These are phyloP conservation scores for Kernera saxatilis DNA, from an alignment of 345 rosid genomes.

Conservation along the genomic window DNA sequence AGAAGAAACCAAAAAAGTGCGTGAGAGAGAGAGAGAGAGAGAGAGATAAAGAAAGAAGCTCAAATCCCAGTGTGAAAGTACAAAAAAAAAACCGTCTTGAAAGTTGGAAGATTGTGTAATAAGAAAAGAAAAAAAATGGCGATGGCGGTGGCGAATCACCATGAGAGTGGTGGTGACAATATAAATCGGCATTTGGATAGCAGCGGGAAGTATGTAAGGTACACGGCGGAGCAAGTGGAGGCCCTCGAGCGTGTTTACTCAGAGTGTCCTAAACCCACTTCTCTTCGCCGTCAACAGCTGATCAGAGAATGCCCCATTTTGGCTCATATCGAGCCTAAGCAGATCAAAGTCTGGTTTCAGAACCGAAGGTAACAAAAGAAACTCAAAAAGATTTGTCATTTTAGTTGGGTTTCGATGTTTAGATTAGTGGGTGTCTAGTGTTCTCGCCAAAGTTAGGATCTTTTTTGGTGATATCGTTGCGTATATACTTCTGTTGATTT, in stretches of 20 bases:
- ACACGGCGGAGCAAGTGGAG: constrained; percentile 31
- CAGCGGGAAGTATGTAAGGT: constrained; percentile 70
- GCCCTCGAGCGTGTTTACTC: constrained; percentile 28
- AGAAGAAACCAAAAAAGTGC: not conserved
- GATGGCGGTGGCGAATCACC: constrained; percentile 76
- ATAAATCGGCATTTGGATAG: constrained; percentile 65
- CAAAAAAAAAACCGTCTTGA: not conserved
- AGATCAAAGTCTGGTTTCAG: constrained; percentile 99
- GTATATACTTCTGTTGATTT: too few relatives aligned
- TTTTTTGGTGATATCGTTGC: too few relatives aligned
- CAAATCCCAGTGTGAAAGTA: not conserved
- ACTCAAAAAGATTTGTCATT: not conserved
- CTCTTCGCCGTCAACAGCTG: constrained; percentile 84
- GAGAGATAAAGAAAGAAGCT: constrained; percentile 1
- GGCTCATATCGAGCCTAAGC: constrained; percentile 88
- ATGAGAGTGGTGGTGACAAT: constrained; percentile 67
- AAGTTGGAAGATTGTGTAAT: not conserved
- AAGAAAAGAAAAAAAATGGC: constrained; percentile 33
- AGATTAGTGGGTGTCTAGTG: not conserved
- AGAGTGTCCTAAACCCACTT: constrained; percentile 98
- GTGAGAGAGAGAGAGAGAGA: not conserved
- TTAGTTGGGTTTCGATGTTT: not conserved
- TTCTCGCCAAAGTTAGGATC: not conserved
- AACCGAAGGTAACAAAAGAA: constrained; percentile 62
- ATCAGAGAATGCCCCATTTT: constrained; percentile 92